These are phyloP conservation scores for Suillus tomentosus DNA, from an alignment of 768 basidiomycete genomes.

Conservation along the genomic window DNA sequence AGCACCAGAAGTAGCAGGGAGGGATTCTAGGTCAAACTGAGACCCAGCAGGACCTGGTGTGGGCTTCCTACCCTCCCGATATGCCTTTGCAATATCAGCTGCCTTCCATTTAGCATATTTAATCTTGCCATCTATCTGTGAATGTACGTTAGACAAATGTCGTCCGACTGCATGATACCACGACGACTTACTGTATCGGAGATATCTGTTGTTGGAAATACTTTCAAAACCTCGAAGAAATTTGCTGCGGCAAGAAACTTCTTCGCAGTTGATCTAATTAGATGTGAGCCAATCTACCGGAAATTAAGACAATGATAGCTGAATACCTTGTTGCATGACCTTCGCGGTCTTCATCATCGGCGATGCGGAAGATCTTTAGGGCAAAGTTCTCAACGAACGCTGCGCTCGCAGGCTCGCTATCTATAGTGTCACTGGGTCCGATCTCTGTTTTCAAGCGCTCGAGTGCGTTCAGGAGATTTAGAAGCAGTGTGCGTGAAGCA, in stretches of 20 bases:
- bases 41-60: conserved; percentile 73
- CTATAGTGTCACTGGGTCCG: conserved; percentile 75
- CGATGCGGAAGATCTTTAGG: conserved; percentile 79
- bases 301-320: not conserved
- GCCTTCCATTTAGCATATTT: conserved; percentile 98
- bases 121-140: conserved; percentile 82
- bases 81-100: conserved; percentile 89
- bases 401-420: conserved; percentile 77
- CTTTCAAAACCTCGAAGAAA: conserved; percentile 86
- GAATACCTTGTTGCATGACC: conserved; percentile 74
- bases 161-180: not conserved
- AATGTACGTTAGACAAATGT: conserved; percentile 8
- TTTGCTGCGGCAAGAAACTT: conserved; percentile 95
- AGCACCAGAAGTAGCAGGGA: conserved; percentile 13
- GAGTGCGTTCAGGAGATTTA: conserved; percentile 72
- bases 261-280: conserved; percentile 77
- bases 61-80: conserved; percentile 90
- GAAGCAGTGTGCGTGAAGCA: conserved; percentile 66
- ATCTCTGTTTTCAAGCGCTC: conserved; percentile 82
- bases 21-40: conserved; percentile 26
- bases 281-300: conserved; percentile 13
- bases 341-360: conserved; percentile 89
- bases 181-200: conserved; percentile 54
- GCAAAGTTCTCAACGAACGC: conserved; percentile 97
- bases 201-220: conserved; percentile 63